Conservation (phyloP, 2,329 filamentous ascomycete genomes). For the Monilinia fructigena region DNA sequence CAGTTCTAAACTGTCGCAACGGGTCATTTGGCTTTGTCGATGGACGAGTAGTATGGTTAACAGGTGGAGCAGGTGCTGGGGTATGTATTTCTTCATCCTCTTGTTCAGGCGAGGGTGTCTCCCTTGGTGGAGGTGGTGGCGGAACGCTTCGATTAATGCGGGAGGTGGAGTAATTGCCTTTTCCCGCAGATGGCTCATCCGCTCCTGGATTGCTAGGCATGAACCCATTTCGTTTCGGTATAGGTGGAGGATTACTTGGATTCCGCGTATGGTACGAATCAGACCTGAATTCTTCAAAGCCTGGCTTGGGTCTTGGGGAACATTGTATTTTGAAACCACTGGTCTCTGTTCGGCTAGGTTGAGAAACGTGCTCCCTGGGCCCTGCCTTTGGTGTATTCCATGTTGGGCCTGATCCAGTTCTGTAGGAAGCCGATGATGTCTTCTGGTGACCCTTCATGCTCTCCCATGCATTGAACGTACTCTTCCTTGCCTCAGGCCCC, state of each 20-base stretch:
- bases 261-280: constrained; percentile 28
- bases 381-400: constrained; percentile 30
- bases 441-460: constrained; percentile 33
- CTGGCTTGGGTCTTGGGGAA: constrained; percentile 29
- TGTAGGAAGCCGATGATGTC: constrained; percentile 12
- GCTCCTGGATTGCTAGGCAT: constrained; percentile 38
- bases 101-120: constrained; percentile 9
- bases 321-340: constrained; percentile 28
- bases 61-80: constrained; percentile 7
- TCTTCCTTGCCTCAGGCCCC: constrained; percentile 36
- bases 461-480: constrained; percentile 40
- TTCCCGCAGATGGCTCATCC: constrained; percentile 40
- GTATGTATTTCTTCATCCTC: constrained; percentile 18
- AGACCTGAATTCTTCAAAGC: constrained; percentile 31
- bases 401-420: constrained; percentile 27
- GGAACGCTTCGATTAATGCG: constrained; percentile 35
- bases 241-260: constrained; percentile 30
- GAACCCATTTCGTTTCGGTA: constrained; percentile 37
- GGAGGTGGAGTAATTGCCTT: constrained; percentile 37
- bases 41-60: constrained; percentile 24
- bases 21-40: constrained; percentile 42
- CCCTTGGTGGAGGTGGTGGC: constrained; percentile 32
- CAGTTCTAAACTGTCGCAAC: constrained; percentile 47
- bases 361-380: constrained; percentile 31
- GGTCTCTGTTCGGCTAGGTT: constrained; percentile 33